Conservation (phyloP, 345 rosid species). For the Gossypium ekmanianum region DNA sequence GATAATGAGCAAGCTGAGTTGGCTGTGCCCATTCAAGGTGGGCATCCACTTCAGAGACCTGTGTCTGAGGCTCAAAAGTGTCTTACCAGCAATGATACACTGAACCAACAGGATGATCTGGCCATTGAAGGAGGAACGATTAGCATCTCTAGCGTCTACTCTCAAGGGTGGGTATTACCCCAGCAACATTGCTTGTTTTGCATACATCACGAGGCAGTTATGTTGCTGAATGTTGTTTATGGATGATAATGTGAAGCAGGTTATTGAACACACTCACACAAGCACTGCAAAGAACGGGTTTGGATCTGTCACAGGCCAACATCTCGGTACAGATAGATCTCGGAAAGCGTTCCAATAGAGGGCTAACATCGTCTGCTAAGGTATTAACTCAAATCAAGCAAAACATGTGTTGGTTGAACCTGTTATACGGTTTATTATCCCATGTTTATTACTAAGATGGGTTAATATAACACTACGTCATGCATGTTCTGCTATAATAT, state of each 20-base stretch:
- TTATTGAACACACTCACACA: constrained; percentile 70
- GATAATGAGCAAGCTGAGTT: constrained; percentile 56
- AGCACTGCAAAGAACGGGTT: constrained; percentile 75
- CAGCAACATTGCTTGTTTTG: neutral
- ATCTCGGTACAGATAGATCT: constrained; percentile 86
- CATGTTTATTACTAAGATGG: neutral
- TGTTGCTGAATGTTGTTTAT: neutral
- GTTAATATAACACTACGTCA: neutral
- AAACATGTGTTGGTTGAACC: neutral
- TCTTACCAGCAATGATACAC: constrained; percentile 37
- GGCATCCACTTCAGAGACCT: constrained; percentile 41
- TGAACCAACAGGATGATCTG: constrained; percentile 54
- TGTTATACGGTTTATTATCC: neutral
- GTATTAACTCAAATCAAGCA: constrained; percentile 27
- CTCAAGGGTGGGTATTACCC: constrained; percentile 47
- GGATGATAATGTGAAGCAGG: constrained; percentile 40
- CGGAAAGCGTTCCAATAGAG: constrained; percentile 65
- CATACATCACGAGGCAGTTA: neutral
- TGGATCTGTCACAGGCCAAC: constrained; percentile 88
- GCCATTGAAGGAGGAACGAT: constrained; percentile 88
- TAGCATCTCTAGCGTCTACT: constrained; percentile 77
- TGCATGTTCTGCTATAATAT: neutral
- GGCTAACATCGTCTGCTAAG: constrained; percentile 34
- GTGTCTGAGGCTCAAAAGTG: constrained; percentile 59
- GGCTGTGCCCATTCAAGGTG: constrained; percentile 28